phyloP scores from a whole-genome alignment of 306 rosid genomes.

The Hippophae gyantsensis region DNA sequence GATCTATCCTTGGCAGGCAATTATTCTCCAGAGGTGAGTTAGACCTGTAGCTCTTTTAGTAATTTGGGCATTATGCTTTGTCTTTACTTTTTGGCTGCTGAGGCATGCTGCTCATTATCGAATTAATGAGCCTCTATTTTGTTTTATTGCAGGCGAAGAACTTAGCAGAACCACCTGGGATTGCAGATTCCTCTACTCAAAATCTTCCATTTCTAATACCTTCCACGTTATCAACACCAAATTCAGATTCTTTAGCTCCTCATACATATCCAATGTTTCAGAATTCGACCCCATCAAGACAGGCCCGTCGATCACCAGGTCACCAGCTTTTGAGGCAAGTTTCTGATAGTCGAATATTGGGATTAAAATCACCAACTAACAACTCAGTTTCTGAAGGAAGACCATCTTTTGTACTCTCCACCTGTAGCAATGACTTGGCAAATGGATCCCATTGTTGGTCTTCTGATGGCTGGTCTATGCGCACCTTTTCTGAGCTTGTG shows the following conservation, averaged over 20 bases:
- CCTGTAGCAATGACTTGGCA: slow-evolving; percentile 53
- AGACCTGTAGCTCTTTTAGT: not conserved
- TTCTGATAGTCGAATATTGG: slow-evolving; percentile 51
- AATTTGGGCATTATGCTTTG: not conserved
- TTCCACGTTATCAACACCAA: slow-evolving; percentile 52
- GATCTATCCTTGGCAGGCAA: too few species aligned
- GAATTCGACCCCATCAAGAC: slow-evolving; percentile 39
- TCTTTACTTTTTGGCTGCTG: not conserved
- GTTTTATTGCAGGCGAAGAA: slow-evolving; percentile 45
- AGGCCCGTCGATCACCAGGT: slow-evolving; percentile 50
- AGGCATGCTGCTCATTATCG: not conserved
- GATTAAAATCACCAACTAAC: slow-evolving; percentile 50
- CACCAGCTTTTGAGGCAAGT: slow-evolving; percentile 46
- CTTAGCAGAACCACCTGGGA: slow-evolving; percentile 35
- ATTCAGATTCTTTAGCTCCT: slow-evolving; percentile 56
- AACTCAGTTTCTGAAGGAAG: slow-evolving; percentile 52
- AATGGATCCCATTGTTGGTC: slow-evolving; percentile 55
- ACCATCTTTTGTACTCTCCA: slow-evolving; percentile 27
- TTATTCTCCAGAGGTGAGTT: too few species aligned
- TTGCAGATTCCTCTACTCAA: slow-evolving; percentile 47
- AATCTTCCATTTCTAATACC: slow-evolving; percentile 50
- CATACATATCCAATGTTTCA: slow-evolving; percentile 44
- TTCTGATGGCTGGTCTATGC: slow-evolving; percentile 80
- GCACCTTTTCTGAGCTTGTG: slow-evolving; percentile 71
- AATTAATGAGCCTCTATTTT: slow-evolving; percentile 1